Conservation (phyloP, 1,139 yeast species). For the Geotrichum citri-aurantii region DNA sequence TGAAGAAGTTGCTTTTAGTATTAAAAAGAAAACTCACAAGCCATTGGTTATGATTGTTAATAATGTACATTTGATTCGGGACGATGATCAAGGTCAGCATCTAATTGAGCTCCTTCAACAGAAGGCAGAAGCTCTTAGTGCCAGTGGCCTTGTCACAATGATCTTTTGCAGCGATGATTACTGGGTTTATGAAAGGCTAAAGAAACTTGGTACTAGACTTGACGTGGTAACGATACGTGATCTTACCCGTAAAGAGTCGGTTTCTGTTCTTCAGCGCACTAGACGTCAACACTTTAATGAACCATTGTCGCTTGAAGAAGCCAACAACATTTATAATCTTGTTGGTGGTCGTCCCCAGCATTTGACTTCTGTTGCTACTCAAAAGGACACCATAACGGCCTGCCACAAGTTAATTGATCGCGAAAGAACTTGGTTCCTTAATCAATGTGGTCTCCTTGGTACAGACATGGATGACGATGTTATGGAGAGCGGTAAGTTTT, state of each 20-base stretch:
- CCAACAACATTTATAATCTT: conserved; percentile 57
- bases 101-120: conserved; percentile 75
- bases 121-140: conserved; percentile 73
- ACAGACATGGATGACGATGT: conserved; percentile 84
- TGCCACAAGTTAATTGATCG: conserved; percentile 68
- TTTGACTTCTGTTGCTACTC: conserved; percentile 66
- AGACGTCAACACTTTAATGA: conserved; percentile 47
- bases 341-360: conserved; percentile 88
- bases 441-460: conserved; percentile 76
- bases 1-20: conserved; percentile 62
- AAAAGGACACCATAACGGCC: conserved; percentile 54
- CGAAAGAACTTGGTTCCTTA: conserved; percentile 80
- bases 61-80: conserved; percentile 67
- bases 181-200: conserved; percentile 78
- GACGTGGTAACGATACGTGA: conserved; percentile 71
- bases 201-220: conserved; percentile 64
- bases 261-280: conserved; percentile 51
- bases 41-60: conserved; percentile 70
- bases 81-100: conserved; percentile 61
- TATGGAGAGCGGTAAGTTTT: conserved; percentile 77
- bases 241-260: conserved; percentile 51
- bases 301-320: conserved; percentile 37
- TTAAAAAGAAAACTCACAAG: conserved; percentile 38
- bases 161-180: conserved; percentile 79
- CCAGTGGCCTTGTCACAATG: conserved; percentile 70